Percentiles rank a stretch among this genome's conserved stretches.
Evolutionary conservation across 1,284 basidiomycete genomes (phyloP).

Genomic region (Retiboletus flavoniger): DNA sequence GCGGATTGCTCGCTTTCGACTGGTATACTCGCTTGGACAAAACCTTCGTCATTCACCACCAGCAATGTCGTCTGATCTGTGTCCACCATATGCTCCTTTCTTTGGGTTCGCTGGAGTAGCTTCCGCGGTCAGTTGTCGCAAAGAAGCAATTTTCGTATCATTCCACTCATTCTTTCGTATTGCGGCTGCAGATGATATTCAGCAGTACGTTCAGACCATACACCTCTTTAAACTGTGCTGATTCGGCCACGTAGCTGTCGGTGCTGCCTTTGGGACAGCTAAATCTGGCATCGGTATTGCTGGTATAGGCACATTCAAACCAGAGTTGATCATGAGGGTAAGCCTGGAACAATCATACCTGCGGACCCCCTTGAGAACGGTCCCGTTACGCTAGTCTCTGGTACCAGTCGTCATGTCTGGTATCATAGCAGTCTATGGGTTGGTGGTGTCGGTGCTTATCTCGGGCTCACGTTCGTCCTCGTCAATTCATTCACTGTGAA

Average conservation of each 20-base stretch:
- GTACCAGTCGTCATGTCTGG: slow-evolving; percentile 67
- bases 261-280: slow-evolving; percentile 95
- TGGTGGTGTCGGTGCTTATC: slow-evolving; percentile 71
- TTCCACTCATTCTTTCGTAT: slow-evolving; percentile 13
- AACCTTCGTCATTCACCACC: not conserved
- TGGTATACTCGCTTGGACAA: not conserved
- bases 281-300: slow-evolving; percentile 99
- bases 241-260: slow-evolving; percentile 59
- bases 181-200: slow-evolving; percentile 69
- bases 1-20: not conserved
- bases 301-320: slow-evolving; percentile 90
- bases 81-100: slow-evolving; percentile 83
- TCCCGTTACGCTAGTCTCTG: slow-evolving; percentile 25
- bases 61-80: slow-evolving; percentile 51
- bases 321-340: slow-evolving; percentile 98
- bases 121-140: slow-evolving; percentile 61
- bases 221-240: slow-evolving; percentile 8
- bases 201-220: slow-evolving; percentile 63
- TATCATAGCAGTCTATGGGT: slow-evolving; percentile 69
- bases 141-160: not conserved
- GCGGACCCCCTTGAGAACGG: slow-evolving; percentile 2
- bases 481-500: not conserved
- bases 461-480: slow-evolving; percentile 53
- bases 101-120: slow-evolving; percentile 84
- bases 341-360: slow-evolving; percentile 19